Conservation (phyloP, 176 grass and related monocot species). For the Rhynchospora pubera region DNA sequence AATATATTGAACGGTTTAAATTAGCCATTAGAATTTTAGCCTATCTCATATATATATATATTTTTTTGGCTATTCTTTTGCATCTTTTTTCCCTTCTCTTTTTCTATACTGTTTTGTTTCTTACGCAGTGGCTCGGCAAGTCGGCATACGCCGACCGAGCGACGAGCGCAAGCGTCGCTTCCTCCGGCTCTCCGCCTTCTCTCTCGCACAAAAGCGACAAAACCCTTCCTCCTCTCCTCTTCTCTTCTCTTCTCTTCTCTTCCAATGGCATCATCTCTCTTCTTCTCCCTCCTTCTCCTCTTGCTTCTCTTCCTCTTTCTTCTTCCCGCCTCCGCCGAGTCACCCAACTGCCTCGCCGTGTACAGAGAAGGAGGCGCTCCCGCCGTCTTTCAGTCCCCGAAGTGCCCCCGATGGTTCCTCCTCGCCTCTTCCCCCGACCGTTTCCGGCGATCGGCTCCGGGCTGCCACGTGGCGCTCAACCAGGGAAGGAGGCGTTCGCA, state of each 20-base stretch:
- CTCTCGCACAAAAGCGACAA: no score
- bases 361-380: slow-evolving; percentile 85
- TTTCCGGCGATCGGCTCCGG: slow-evolving; percentile 10
- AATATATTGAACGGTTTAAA: no score
- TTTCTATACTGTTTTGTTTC: no score
- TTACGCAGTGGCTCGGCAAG: no score
- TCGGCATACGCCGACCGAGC: neutral
- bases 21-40: no score
- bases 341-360: slow-evolving; percentile 54
- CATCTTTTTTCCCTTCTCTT: no score
- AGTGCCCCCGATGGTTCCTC: slow-evolving; percentile 80
- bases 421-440: slow-evolving; percentile 18
- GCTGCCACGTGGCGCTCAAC: slow-evolving; percentile 48
- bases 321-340: slow-evolving; percentile 37
- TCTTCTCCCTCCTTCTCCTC: neutral
- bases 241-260: slow-evolving; percentile 16
- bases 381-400: slow-evolving; percentile 73
- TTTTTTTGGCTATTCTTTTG: no score
- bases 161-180: neutral
- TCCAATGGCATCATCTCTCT: slow-evolving; percentile 4
- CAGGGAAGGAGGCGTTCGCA: slow-evolving; percentile 63
- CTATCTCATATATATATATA: no score
- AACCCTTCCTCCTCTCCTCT: neutral
- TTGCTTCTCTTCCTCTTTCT: neutral
- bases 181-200: no score